These are phyloP conservation scores for Ilex asprella DNA, from an alignment of 257 asterid genomes.

Conservation along the genomic window DNA sequence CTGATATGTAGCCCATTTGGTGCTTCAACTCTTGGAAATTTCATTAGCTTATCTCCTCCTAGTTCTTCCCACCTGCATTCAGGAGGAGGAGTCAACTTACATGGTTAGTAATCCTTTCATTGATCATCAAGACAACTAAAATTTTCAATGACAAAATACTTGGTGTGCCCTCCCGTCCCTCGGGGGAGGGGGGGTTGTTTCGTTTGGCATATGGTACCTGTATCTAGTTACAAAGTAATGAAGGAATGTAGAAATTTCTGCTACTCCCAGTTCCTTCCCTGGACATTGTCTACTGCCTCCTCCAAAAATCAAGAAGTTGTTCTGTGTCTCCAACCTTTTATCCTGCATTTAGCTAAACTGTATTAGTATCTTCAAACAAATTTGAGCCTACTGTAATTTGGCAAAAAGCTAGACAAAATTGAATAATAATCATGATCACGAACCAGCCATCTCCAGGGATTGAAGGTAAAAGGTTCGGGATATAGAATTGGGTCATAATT, in stretches of 20 bases:
- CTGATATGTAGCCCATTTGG: slow-evolving; percentile 58
- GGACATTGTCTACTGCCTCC: slow-evolving; percentile 98
- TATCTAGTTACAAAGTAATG: slow-evolving; percentile 91
- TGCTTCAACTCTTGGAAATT: slow-evolving; percentile 79
- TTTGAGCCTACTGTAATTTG: too few species aligned
- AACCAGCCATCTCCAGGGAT: slow-evolving; percentile 93
- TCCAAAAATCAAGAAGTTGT: slow-evolving; percentile 77
- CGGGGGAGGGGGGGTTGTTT: too few species aligned
- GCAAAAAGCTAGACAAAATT: too few species aligned
- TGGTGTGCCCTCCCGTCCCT: too few species aligned
- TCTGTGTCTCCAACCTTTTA: slow-evolving; percentile 55
- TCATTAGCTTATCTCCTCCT: slow-evolving; percentile 41
- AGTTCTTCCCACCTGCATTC: slow-evolving; percentile 66
- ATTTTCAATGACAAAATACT: too few species aligned
- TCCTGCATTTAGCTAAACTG: too few species aligned
- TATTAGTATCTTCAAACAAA: too few species aligned
- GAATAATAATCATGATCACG: slow-evolving; percentile 6
- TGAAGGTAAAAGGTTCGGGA: slow-evolving; percentile 58
- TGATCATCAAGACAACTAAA: not conserved
- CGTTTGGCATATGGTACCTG: slow-evolving; percentile 22
- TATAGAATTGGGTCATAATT: slow-evolving; percentile 62
- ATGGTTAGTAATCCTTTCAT: not conserved
- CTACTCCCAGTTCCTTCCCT: slow-evolving; percentile 95
- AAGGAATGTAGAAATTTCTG: slow-evolving; percentile 91
- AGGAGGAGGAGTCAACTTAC: not conserved